Evolutionary conservation across 2,329 filamentous ascomycete genomes (phyloP).

Genomic region (Cytospora leucostoma): DNA sequence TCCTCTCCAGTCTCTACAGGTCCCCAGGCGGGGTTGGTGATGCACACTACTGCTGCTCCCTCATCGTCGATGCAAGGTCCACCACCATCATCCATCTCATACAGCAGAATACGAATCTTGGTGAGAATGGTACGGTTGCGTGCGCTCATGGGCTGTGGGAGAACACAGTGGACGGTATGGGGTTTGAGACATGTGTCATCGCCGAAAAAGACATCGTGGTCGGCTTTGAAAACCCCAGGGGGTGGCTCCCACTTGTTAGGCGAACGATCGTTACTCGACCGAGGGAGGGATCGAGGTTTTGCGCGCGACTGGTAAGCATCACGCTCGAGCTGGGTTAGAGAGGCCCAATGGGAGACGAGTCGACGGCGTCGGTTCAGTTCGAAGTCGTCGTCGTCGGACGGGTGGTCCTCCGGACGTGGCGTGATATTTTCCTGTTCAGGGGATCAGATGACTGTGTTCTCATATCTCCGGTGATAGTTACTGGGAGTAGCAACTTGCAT

Average conservation of each 20-base stretch:
- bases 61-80: neutral
- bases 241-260: neutral
- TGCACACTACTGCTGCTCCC: too few relatives aligned
- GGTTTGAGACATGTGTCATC: neutral
- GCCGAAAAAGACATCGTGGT: neutral
- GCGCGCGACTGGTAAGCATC: neutral
- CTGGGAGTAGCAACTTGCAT: neutral
- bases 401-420: neutral
- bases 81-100: slow-evolving; percentile 3
- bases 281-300: neutral
- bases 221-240: neutral
- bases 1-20: too few relatives aligned
- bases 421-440: neutral
- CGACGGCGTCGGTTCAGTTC: neutral
- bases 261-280: too few relatives aligned
- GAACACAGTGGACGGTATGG: neutral
- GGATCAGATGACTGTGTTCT: too few relatives aligned
- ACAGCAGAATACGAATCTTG: slow-evolving; percentile 10
- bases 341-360: neutral
- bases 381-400: neutral
- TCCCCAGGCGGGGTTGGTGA: too few relatives aligned
- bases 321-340: neutral
- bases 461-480: neutral
- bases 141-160: neutral
- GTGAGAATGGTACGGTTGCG: neutral